Conservation (phyloP, 495 filamentous ascomycete genomes). For the Penicillium egyptiacum region DNA sequence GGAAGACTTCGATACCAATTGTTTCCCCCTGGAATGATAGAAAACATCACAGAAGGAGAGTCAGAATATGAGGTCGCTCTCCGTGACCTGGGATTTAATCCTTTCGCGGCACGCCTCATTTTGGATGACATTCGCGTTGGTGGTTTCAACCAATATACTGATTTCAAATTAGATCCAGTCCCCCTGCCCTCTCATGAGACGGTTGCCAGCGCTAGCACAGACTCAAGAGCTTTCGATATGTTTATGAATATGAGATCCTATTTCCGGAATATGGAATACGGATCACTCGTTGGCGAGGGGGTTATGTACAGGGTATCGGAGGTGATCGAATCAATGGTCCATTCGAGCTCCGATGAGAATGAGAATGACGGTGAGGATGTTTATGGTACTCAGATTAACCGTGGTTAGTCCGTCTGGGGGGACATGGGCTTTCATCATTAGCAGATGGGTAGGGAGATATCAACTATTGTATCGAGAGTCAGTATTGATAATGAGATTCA, state of each 20-base stretch:
- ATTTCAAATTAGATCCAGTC: background rate
- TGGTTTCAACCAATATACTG: background rate
- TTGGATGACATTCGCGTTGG: constrained; percentile 39
- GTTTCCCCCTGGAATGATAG: background rate
- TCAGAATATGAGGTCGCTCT: constrained; percentile 69
- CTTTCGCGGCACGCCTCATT: constrained; percentile 73
- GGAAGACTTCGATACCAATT: background rate
- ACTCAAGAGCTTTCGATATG: background rate
- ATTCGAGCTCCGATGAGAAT: background rate
- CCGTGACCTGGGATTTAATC: constrained; percentile 71
- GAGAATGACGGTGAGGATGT: background rate
- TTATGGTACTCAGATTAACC: background rate
- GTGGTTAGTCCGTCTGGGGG: background rate
- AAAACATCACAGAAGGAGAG: background rate
- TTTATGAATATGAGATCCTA: background rate
- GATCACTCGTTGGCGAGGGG: background rate
- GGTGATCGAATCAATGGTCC: background rate
- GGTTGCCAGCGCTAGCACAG: background rate
- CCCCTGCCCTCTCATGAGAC: background rate
- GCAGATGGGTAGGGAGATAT: background rate
- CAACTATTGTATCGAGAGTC: too few species aligned
- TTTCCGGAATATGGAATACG: background rate
- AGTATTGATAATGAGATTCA: too few species aligned
- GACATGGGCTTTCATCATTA: background rate
- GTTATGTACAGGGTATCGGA: background rate